These are phyloP conservation scores for Inosperma sp. DNA, from an alignment of 768 basidiomycete genomes.

Conservation along the genomic window DNA sequence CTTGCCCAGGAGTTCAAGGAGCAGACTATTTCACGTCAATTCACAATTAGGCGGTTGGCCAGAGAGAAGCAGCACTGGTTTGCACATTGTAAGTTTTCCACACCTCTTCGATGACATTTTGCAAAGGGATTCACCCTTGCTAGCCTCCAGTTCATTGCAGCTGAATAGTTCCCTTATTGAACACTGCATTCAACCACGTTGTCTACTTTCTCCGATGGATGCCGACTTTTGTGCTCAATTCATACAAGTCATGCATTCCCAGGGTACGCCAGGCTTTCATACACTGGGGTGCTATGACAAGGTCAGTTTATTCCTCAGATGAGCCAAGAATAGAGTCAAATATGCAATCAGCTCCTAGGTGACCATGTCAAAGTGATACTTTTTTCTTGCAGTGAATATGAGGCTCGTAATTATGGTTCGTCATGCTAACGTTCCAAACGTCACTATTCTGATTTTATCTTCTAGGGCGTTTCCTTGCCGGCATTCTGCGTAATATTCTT, in stretches of 20 bases:
- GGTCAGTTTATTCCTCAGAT: slow-evolving; percentile 35
- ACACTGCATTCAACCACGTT: slow-evolving; percentile 90
- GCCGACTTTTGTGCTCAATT: slow-evolving; percentile 92
- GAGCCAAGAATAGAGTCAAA: slow-evolving; percentile 1
- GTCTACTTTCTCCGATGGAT: slow-evolving; percentile 93
- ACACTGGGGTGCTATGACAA: slow-evolving; percentile 83
- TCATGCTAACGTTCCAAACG: slow-evolving; percentile 3
- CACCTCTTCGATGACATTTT: not conserved
- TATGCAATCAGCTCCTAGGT: slow-evolving; percentile 63
- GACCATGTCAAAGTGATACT: slow-evolving; percentile 81
- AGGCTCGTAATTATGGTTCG: slow-evolving; percentile 90
- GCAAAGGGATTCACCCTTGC: slow-evolving; percentile 1
- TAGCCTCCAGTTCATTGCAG: slow-evolving; percentile 43
- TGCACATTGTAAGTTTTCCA: slow-evolving; percentile 44
- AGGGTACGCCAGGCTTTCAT: slow-evolving; percentile 87
- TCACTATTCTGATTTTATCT: slow-evolving; percentile 3
- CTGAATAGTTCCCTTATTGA: slow-evolving; percentile 70
- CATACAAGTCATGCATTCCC: slow-evolving; percentile 79
- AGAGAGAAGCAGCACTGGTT: slow-evolving; percentile 86
- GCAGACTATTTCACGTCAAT: slow-evolving; percentile 64
- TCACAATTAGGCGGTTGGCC: slow-evolving; percentile 70
- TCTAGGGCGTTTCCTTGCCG: slow-evolving; percentile 80
- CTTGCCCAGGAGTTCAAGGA: slow-evolving; percentile 71
- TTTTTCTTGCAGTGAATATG: slow-evolving; percentile 93
- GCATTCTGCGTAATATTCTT: slow-evolving; percentile 70